Percentiles rank a stretch among this genome's conserved stretches.
These are phyloP conservation scores for Sicyos baderoa DNA, from an alignment of 306 rosid genomes.

Conservation along the genomic window DNA sequence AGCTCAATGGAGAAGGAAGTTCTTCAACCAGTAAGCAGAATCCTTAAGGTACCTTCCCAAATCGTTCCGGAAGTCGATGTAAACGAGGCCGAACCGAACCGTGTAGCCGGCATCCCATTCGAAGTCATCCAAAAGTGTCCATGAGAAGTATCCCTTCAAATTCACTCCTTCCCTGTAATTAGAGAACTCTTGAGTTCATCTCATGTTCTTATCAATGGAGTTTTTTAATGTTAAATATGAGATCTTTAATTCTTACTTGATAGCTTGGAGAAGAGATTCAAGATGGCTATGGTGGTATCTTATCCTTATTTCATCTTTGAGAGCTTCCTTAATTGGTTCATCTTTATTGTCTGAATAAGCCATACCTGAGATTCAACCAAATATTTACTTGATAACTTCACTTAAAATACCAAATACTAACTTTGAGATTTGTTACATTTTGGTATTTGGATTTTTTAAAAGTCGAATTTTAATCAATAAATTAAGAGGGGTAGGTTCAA, in stretches of 20 bases:
- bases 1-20: conserved; percentile 11
- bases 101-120: conserved; percentile 28
- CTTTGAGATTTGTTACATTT: too few species aligned
- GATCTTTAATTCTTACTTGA: background rate
- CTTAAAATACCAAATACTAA: too few species aligned
- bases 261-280: background rate
- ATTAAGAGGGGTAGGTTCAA: too few species aligned
- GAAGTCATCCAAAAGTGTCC: conserved; percentile 26
- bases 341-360: too few species aligned
- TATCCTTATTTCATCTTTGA: too few species aligned
- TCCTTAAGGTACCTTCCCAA: conserved; percentile 20
- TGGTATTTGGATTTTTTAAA: too few species aligned
- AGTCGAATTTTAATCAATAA: too few species aligned
- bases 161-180: conserved; percentile 26
- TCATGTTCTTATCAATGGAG: background rate
- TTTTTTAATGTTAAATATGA: background rate
- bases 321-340: too few species aligned
- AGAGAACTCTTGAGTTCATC: background rate
- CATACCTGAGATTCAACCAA: background rate
- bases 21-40: conserved; percentile 27
- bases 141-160: conserved; percentile 24
- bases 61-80: conserved; percentile 17
- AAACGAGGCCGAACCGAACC: conserved; percentile 23
- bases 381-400: background rate
- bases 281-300: too few species aligned